A percentile compares a stretch with the other conserved stretches of the same genome.
Evolutionary conservation across 1,139 yeast genomes (phyloP).

Genomic region (Kodamaea suecica): DNA sequence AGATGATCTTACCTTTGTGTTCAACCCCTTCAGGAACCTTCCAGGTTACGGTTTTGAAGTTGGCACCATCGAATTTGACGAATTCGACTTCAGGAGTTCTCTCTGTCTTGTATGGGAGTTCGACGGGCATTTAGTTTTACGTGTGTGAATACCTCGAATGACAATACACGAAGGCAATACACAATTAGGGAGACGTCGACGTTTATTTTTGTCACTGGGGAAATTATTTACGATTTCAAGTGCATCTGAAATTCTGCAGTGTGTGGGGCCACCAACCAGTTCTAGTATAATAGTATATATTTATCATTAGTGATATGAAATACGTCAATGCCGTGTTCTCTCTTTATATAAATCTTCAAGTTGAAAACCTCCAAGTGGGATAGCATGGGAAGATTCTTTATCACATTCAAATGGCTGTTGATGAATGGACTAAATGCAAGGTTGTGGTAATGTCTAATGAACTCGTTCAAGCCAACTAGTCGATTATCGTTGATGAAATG

Average conservation of each 20-base stretch:
- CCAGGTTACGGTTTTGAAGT: conserved; percentile 41
- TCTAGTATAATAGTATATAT: too few relatives aligned
- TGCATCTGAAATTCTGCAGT: too few relatives aligned
- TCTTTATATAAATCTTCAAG: conserved; percentile 1
- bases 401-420: conserved; percentile 10
- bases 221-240: too few relatives aligned
- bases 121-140: background rate
- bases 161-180: too few relatives aligned
- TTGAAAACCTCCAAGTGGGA: conserved; percentile 8
- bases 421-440: conserved; percentile 15
- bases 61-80: conserved; percentile 34
- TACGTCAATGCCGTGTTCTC: background rate
- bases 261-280: too few relatives aligned
- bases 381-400: conserved; percentile 5
- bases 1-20: conserved; percentile 55
- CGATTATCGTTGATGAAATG: conserved; percentile 11
- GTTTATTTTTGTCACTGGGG: background rate
- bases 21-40: conserved; percentile 31
- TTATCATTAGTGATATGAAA: conserved; percentile 5
- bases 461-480: conserved; percentile 11
- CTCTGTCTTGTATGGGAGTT: conserved; percentile 34
- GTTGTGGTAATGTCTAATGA: conserved; percentile 13
- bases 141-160: too few relatives aligned
- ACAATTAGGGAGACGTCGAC: background rate
- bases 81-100: conserved; percentile 28